Evolutionary conservation across 495 filamentous ascomycete genomes (phyloP).

Genomic region (Penicillium steckii): DNA sequence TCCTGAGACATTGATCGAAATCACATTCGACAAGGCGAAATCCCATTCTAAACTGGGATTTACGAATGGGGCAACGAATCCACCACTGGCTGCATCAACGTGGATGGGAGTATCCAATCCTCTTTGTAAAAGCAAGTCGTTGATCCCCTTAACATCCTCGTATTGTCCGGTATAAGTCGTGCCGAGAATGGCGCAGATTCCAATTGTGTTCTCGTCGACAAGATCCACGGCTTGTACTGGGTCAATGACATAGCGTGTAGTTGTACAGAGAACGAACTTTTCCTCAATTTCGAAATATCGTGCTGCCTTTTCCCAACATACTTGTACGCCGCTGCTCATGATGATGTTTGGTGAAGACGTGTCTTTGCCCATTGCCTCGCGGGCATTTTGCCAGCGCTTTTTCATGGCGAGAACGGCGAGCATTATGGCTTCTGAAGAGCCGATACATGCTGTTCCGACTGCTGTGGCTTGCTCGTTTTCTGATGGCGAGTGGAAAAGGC

Average conservation of each 20-base stretch:
- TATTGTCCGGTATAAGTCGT: slow-evolving; percentile 92
- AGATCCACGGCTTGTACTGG: slow-evolving; percentile 72
- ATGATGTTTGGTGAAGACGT: slow-evolving; percentile 73
- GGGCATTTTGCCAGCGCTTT: slow-evolving; percentile 82
- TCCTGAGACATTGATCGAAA: slow-evolving; percentile 87
- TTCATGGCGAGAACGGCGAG: slow-evolving; percentile 87
- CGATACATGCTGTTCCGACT: slow-evolving; percentile 82
- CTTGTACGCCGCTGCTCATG: slow-evolving; percentile 88
- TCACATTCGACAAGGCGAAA: slow-evolving; percentile 79
- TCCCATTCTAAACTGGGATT: slow-evolving; percentile 78
- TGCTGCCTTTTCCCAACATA: slow-evolving; percentile 92
- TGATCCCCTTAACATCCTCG: slow-evolving; percentile 83
- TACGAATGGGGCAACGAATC: slow-evolving; percentile 88
- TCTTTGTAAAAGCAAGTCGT: slow-evolving; percentile 68
- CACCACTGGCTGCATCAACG: slow-evolving; percentile 84
- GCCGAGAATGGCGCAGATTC: slow-evolving; percentile 80
- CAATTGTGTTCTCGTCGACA: slow-evolving; percentile 90
- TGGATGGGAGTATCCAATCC: slow-evolving; percentile 77
- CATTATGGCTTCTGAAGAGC: slow-evolving; percentile 87
- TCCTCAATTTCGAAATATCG: slow-evolving; percentile 89
- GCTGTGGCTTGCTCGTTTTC: slow-evolving; percentile 47
- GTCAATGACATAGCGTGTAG: slow-evolving; percentile 79
- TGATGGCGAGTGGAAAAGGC: slow-evolving; percentile 72
- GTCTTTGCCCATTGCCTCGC: slow-evolving; percentile 68
- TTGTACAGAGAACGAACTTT: slow-evolving; percentile 78